Percentiles rank a stretch among this genome's conserved stretches.
These are phyloP conservation scores for Aspergillus proliferans DNA, from an alignment of 2,329 filamentous ascomycete species.

Conservation along the genomic window DNA sequence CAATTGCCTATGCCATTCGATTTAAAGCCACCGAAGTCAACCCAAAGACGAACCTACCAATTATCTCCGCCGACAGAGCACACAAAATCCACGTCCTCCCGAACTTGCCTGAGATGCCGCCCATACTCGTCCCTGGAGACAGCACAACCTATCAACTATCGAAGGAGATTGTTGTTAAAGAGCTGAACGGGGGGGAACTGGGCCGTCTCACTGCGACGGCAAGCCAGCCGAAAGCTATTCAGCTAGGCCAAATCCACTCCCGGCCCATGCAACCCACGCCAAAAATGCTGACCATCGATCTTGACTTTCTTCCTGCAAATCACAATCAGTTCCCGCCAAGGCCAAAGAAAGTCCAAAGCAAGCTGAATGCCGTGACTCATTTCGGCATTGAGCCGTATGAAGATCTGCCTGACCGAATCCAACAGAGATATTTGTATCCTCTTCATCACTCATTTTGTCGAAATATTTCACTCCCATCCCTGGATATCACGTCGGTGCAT, in stretches of 20 bases:
- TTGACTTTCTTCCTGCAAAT: no score
- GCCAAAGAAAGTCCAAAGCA: neutral
- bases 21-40: no score
- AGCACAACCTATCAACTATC: no score
- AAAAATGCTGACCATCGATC: no score
- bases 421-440: neutral
- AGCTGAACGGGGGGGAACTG: neutral
- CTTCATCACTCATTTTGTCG: neutral
- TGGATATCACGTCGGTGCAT: neutral
- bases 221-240: neutral
- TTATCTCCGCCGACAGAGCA: no score
- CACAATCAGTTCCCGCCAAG: neutral
- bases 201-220: neutral
- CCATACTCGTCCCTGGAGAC: no score
- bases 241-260: neutral
- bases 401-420: neutral
- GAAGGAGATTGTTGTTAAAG: no score
- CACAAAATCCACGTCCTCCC: no score
- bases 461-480: neutral
- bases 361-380: neutral
- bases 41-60: no score
- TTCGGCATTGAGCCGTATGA: neutral
- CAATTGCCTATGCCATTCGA: no score
- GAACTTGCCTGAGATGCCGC: no score
- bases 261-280: no score